These are phyloP conservation scores for Rubroboletus pulcherrimus DNA, from an alignment of 768 basidiomycete genomes.

Conservation along the genomic window DNA sequence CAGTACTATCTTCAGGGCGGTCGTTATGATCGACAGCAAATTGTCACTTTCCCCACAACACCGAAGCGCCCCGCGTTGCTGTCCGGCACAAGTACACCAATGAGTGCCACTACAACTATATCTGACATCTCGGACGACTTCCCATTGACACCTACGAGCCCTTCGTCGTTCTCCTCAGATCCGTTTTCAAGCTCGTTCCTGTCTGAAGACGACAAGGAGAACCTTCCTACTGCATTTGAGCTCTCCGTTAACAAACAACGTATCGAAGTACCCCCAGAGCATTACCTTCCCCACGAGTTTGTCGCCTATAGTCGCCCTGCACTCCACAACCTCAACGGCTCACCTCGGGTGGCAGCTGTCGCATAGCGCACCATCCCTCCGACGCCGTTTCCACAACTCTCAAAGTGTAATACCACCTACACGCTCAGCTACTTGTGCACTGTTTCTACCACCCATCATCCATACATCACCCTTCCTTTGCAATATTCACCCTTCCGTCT, in stretches of 20 bases:
- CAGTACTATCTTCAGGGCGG: conserved; percentile 92
- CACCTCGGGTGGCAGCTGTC: conserved; percentile 50
- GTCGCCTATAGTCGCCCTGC: conserved; percentile 75
- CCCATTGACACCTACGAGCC: conserved; percentile 78
- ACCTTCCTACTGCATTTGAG: conserved; percentile 66
- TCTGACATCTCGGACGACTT: conserved; percentile 82
- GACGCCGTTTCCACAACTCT: conserved; percentile 44
- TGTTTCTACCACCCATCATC: conserved; percentile 61
- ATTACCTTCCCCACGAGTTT: conserved; percentile 78
- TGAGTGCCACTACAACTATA: conserved; percentile 66
- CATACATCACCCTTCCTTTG: conserved; percentile 60
- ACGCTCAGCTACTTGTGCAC: conserved; percentile 59
- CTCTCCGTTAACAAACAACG: conserved; percentile 69
- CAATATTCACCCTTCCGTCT: conserved; percentile 49
- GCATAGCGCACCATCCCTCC: conserved; percentile 49
- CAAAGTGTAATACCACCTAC: conserved; percentile 79
- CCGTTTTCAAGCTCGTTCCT: conserved; percentile 56
- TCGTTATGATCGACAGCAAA: conserved; percentile 54
- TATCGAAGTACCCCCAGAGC: conserved; percentile 65
- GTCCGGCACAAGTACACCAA: conserved; percentile 66
- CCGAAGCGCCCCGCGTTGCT: conserved; percentile 36
- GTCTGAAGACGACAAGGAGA: conserved; percentile 78
- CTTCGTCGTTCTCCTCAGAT: conserved; percentile 41
- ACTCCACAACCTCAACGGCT: conserved; percentile 72
- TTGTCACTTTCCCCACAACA: conserved; percentile 59